Conservation (phyloP, 2,329 filamentous ascomycete species). For the Didymella lethalis region DNA sequence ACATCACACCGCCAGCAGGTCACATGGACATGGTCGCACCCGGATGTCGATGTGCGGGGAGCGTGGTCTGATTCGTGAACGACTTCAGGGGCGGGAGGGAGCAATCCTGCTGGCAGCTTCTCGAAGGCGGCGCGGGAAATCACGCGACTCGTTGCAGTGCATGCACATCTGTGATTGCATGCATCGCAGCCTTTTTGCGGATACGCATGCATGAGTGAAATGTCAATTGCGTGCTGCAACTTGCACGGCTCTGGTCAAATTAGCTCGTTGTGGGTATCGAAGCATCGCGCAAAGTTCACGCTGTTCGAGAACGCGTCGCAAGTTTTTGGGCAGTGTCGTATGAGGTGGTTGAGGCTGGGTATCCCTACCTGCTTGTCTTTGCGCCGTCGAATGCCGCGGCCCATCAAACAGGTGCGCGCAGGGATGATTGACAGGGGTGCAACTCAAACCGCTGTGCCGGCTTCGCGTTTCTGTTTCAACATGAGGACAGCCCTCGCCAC, state of each 20-base stretch:
- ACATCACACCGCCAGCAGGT: slow-evolving; percentile 47
- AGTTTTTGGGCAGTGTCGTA: slow-evolving; percentile 19
- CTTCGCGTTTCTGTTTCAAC: slow-evolving; percentile 39
- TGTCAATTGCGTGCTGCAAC: slow-evolving; percentile 5
- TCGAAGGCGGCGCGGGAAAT: slow-evolving; percentile 37
- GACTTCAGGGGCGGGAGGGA: slow-evolving; percentile 34
- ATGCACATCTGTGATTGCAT: slow-evolving; percentile 9
- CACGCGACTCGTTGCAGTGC: slow-evolving; percentile 40
- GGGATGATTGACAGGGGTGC: slow-evolving; percentile 32
- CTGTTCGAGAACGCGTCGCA: slow-evolving; percentile 14
- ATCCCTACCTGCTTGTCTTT: slow-evolving; percentile 26
- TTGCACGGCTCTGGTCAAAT: slow-evolving; percentile 3
- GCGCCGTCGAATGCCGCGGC: slow-evolving; percentile 31
- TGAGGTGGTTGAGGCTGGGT: slow-evolving; percentile 23
- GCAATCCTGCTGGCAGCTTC: slow-evolving; percentile 34
- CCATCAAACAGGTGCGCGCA: slow-evolving; percentile 19
- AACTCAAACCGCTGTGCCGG: slow-evolving; percentile 38
- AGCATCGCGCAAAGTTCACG: slow-evolving; percentile 16
- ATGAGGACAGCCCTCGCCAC: slow-evolving; percentile 36
- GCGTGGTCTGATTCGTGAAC: slow-evolving; percentile 38
- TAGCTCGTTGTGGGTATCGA: slow-evolving; percentile 12
- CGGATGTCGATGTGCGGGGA: slow-evolving; percentile 32
- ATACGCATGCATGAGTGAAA: slow-evolving; percentile 15
- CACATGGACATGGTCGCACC: slow-evolving; percentile 38
- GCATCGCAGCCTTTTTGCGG: slow-evolving; percentile 13